phyloP scores from a whole-genome alignment of 148 eudicot genomes.

The Rhododendron ovatum region DNA sequence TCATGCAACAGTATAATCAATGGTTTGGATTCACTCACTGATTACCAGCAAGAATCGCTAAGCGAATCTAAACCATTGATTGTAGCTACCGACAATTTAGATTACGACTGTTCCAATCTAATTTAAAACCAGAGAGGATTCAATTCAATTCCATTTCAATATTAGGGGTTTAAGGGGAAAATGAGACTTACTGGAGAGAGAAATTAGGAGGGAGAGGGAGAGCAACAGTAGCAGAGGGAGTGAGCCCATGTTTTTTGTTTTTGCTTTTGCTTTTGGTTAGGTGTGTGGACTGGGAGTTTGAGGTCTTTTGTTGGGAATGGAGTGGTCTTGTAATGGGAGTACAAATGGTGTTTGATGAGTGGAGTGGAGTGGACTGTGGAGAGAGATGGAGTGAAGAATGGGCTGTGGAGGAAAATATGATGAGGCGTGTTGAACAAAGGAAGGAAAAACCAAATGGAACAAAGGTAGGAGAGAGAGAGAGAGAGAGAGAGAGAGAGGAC shows the following conservation, averaged over 20 bases:
- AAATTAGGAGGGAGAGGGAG: slow-evolving; percentile 20
- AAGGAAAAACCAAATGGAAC: neutral
- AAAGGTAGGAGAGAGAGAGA: neutral
- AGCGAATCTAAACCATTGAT: neutral
- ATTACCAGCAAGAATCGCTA: no score
- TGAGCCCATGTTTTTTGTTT: neutral
- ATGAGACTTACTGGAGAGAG: slow-evolving; percentile 32
- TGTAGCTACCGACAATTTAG: neutral
- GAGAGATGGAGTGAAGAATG: neutral
- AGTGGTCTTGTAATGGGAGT: neutral
- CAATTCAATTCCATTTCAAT: neutral
- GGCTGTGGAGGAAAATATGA: neutral
- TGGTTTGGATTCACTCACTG: no score
- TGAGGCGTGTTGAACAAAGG: neutral
- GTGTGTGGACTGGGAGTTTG: neutral
- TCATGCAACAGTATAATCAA: no score
- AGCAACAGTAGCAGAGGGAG: slow-evolving; percentile 1
- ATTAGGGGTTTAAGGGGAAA: neutral
- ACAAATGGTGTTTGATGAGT: neutral
- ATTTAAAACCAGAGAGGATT: neutral
- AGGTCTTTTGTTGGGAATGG: neutral
- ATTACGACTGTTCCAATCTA: no score
- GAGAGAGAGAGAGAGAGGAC: neutral
- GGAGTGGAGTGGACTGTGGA: neutral
- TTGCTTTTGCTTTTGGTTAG: neutral